Evolutionary conservation across 2,329 filamentous ascomycete genomes (phyloP), one percentile per base, ranked within the genome.

Genomic region (Clonostachys sp.): DNA sequence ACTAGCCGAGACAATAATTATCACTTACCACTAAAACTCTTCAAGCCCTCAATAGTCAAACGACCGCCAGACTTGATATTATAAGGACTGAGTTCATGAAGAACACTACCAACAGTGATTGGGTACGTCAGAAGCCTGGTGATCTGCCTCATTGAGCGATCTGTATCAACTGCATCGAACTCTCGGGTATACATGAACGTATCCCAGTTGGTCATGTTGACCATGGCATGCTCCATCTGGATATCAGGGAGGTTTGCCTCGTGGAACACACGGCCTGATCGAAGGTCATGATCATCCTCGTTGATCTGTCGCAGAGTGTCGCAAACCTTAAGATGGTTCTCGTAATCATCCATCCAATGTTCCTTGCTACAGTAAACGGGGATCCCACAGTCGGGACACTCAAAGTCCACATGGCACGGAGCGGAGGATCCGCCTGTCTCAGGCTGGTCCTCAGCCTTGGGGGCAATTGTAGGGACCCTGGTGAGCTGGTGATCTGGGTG

Each of bases 131-230:
- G 73, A 55, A 99, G 77, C 54, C 91, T 83, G 2, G 94, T 99
- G 24, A 91, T 91, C 67, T 99, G 95, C 50, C 94, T 80, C 84
- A 99, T 87, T 59, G 84, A 86, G 49, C 92, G 81, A 63, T 96
- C 91, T 51, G 91, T 84, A 64, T 99, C 91, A 61, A 99, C 84
- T 6, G 95, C 95, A 55, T 86, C 81, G 59, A 94, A 97, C 58
- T 95, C 87, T 59, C 94, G 80, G 4, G 91, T 95, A 64, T 96
- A 99, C 61, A 99, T 74, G 57, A 95, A 89, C 0, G 94, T 97
- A 66, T 99, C 94, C 94, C 94, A 99, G 66, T 95, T 99, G 41
- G 87, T 95, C 87, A 99, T 91, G 68, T 99, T 99, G 55, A 96
- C 83, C 55, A 94, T 78, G 34, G 91, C 89, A 64, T 96, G 92